Evolutionary conservation across 768 basidiomycete species (phyloP).

Genomic region (Tulasnella calospora): DNA sequence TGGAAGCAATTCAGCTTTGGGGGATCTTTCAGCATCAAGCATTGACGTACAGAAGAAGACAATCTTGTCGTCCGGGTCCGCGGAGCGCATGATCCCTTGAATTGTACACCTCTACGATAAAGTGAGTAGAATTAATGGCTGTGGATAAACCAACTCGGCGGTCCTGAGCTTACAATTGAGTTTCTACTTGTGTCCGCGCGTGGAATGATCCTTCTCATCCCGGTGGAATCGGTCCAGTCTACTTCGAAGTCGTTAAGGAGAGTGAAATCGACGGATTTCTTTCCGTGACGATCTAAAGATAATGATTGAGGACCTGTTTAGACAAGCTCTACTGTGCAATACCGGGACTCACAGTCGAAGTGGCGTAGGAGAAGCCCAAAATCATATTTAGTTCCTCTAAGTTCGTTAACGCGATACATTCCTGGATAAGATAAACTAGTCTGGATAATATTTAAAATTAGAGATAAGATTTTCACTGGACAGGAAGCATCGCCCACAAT

Average conservation of each 20-base stretch:
- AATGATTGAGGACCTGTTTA: not conserved
- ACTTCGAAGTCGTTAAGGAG: not conserved
- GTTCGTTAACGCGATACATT: too few relatives aligned
- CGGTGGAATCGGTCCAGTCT: not conserved
- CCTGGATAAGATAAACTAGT: too few relatives aligned
- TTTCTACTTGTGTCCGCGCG: not conserved
- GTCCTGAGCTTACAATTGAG: not conserved
- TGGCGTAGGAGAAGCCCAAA: not conserved
- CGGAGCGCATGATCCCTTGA: not conserved
- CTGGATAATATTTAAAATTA: too few relatives aligned
- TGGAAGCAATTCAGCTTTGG: not conserved
- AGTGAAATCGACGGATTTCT: not conserved
- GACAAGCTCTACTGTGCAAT: too few relatives aligned
- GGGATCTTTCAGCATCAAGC: too few relatives aligned
- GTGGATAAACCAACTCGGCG: not conserved
- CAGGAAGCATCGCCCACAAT: too few relatives aligned
- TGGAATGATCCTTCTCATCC: not conserved
- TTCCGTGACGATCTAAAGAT: not conserved
- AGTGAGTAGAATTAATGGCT: not conserved
- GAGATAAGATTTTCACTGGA: too few relatives aligned
- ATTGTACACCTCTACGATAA: not conserved
- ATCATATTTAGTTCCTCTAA: not conserved
- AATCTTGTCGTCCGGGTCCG: not conserved
- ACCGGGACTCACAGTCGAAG: not conserved
- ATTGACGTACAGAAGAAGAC: not conserved